Evolutionary conservation across 306 rosid species (phyloP), one percentile per base, ranked within the genome.

Genomic region (Vigna unguiculata): DNA sequence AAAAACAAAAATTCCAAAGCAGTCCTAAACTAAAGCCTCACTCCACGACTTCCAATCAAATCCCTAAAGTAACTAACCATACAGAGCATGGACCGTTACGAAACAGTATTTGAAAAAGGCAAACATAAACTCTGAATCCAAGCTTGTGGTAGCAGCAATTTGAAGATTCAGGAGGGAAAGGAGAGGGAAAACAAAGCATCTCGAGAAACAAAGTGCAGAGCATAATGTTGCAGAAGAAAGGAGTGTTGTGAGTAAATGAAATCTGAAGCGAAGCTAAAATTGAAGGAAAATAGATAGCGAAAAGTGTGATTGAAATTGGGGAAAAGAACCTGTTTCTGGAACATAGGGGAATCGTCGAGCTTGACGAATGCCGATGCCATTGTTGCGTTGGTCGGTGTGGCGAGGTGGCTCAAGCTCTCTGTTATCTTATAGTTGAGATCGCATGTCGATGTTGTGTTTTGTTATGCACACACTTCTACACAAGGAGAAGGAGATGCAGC

Each of bases 331-430:
- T 95, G 97, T 69, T 87, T 95, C 87, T 89, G 93, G 83, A 95
- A 95, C 97, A 95, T 95, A 22, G 99, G 99, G 47, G 99, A 95
- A 78, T 95, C 99, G 45, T 95, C 99, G 28, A 95, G 96, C 88
- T 87, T 95, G 87, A 88, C 74, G 73, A 92, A 95, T 14, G 97
- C 76, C 59, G 92, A 85, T 68, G 92, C 96, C 97, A 92, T 92
- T 88, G 63, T 68, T 79, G 25, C 7, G 43, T 7, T 7, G 21
- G 52, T 53, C 52, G 1, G 43, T 70, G 22, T 43, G 48, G 22
- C n/a, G 13, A 12, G 48, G 7, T 73, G 17, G 76, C 34, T 71
- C 67, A 9, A 55, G 41, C 77, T 72, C 77, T 72, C 24, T n/a
- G 28, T 20, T 17, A 17, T 8, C 55, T 57, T 32, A 74, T 36